phyloP scores from a whole-genome alignment of 176 grass and related monocot genomes.

The Avena eriantha region DNA sequence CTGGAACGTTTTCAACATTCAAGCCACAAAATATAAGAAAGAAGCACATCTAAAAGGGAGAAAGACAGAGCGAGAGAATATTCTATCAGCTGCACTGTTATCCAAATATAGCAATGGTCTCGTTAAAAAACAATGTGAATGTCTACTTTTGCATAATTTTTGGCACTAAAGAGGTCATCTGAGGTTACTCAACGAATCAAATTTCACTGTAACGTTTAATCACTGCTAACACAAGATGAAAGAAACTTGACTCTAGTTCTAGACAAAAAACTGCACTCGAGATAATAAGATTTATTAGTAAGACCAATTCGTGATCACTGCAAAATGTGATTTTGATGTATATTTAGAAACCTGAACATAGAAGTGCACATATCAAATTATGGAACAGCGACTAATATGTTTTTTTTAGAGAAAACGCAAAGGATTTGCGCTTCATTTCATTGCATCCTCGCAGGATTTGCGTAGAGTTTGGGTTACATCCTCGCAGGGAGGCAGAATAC shows the following conservation, averaged over 20 bases:
- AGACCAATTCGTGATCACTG: background rate
- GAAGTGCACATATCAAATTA: background rate
- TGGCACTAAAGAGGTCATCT: conserved; percentile 18
- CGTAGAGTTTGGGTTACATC: too few relatives aligned
- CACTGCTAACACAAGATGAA: too few relatives aligned
- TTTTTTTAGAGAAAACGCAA: too few relatives aligned
- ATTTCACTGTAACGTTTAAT: conserved; percentile 12
- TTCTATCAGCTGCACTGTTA: background rate
- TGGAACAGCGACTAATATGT: background rate
- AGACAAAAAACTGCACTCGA: background rate
- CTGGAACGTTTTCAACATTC: background rate
- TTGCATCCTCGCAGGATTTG: too few relatives aligned
- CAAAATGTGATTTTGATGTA: conserved; percentile 1
- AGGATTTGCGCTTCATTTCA: too few relatives aligned
- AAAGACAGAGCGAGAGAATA: background rate
- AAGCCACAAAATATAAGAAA: conserved; percentile 28
- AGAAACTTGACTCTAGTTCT: background rate
- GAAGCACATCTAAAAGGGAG: background rate
- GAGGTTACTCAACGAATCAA: background rate
- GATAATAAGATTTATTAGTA: background rate
- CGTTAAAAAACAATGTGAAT: background rate
- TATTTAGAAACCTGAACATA: background rate
- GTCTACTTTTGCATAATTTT: conserved; percentile 8
- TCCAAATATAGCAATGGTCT: background rate
- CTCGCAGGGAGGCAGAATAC: too few relatives aligned